Percentiles rank a stretch among this genome's conserved stretches.
phyloP scores from a whole-genome alignment of 2,329 filamentous ascomycete species.

The Fusarium beomiforme region DNA sequence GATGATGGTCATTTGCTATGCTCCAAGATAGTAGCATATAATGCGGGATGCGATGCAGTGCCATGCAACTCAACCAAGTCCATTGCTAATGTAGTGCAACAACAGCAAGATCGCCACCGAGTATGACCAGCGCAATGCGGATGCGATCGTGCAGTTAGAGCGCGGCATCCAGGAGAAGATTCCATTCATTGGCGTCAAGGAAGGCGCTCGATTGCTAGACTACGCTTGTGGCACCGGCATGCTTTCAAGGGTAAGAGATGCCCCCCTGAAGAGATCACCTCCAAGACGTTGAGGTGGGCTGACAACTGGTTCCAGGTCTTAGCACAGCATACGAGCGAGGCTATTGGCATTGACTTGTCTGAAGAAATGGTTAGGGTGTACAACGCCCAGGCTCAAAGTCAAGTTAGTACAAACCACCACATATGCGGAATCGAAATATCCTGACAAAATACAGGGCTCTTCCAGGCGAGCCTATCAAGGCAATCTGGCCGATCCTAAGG shows the following conservation, averaged over 20 bases:
- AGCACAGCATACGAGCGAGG: slow-evolving; percentile 56
- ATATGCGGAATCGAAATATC: not conserved
- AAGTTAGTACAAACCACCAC: slow-evolving; percentile 50
- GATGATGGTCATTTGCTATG: slow-evolving; percentile 1
- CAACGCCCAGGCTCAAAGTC: slow-evolving; percentile 67
- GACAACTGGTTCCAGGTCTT: slow-evolving; percentile 32
- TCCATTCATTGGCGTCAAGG: slow-evolving; percentile 67
- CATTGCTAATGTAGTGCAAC: slow-evolving; percentile 28
- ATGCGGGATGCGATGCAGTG: not conserved
- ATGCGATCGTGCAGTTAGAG: slow-evolving; percentile 63
- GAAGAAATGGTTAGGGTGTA: slow-evolving; percentile 75
- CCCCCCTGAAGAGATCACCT: not conserved
- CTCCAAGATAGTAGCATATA: slow-evolving; percentile 11
- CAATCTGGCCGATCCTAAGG: slow-evolving; percentile 61
- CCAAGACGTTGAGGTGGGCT: not conserved
- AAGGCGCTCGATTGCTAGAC: slow-evolving; percentile 69
- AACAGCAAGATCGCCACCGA: slow-evolving; percentile 45
- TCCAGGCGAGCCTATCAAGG: slow-evolving; percentile 67
- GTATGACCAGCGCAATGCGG: slow-evolving; percentile 63
- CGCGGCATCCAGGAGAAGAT: slow-evolving; percentile 62
- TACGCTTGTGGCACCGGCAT: slow-evolving; percentile 80
- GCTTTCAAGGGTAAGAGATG: slow-evolving; percentile 66
- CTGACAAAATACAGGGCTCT: slow-evolving; percentile 28
- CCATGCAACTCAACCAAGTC: not conserved
- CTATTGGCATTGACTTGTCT: slow-evolving; percentile 75